A percentile compares a stretch with the other conserved stretches of the same genome.
Conservation (phyloP, 352 stramenopile genomes). For the Phytophthora boehmeriae region DNA sequence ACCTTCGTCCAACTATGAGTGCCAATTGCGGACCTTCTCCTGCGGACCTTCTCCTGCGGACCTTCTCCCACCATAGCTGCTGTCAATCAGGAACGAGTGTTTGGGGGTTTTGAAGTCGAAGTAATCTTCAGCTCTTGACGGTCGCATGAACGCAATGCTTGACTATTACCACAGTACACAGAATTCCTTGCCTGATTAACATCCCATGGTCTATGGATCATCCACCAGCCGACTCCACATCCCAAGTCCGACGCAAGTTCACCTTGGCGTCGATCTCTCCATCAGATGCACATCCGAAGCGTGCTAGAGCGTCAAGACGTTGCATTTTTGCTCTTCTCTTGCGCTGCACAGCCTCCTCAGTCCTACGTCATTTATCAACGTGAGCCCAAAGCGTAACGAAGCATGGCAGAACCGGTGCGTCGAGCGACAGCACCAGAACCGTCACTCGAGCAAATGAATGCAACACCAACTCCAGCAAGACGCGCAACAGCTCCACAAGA, state of each 20-base stretch:
- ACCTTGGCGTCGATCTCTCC: slow-evolving; percentile 6
- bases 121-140: slow-evolving; percentile 2
- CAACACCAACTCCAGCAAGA: slow-evolving; percentile 18
- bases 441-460: slow-evolving; percentile 14
- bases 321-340: slow-evolving; percentile 2
- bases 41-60: too few relatives aligned
- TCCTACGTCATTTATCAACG: slow-evolving; percentile 26
- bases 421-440: slow-evolving; percentile 27
- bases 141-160: slow-evolving; percentile 8
- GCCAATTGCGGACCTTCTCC: too few relatives aligned
- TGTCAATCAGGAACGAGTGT: slow-evolving; percentile 29
- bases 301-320: slow-evolving; percentile 2
- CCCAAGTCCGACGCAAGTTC: not conserved
- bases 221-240: slow-evolving; percentile 36
- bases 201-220: slow-evolving; percentile 23
- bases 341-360: not conserved
- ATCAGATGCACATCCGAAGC: slow-evolving; percentile 19
- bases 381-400: slow-evolving; percentile 21
- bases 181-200: slow-evolving; percentile 9
- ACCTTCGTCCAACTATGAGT: slow-evolving; percentile 4
- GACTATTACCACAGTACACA: not conserved
- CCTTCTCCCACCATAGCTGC: slow-evolving; percentile 28
- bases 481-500: slow-evolving; percentile 24
- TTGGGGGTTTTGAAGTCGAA: not conserved
- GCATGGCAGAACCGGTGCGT: slow-evolving; percentile 30